Evolutionary conservation across 2,329 filamentous ascomycete genomes (phyloP).

Genomic region (Plectosphaerella cucumerina): DNA sequence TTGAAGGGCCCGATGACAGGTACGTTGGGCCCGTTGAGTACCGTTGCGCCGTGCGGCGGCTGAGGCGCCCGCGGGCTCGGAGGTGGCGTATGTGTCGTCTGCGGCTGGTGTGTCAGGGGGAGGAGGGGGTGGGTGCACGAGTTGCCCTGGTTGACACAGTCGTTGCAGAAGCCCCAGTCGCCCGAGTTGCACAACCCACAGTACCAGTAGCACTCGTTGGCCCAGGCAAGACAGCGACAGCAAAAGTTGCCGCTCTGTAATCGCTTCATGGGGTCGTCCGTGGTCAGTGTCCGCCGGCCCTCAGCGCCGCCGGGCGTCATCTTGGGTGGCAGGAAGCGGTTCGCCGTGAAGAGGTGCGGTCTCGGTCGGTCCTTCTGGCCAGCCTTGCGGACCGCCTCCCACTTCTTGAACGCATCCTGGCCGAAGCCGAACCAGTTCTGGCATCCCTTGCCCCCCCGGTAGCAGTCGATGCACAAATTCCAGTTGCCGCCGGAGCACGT

Average conservation of each 20-base stretch:
- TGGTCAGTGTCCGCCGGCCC: slow-evolving; percentile 54
- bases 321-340: slow-evolving; percentile 50
- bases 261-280: slow-evolving; percentile 62
- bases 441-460: slow-evolving; percentile 72
- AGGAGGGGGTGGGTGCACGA: slow-evolving; percentile 80
- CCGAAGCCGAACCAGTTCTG: slow-evolving; percentile 87
- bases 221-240: slow-evolving; percentile 65
- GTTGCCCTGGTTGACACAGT: slow-evolving; percentile 77
- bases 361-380: slow-evolving; percentile 34
- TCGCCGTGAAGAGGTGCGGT: slow-evolving; percentile 56
- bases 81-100: slow-evolving; percentile 28
- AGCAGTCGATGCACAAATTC: slow-evolving; percentile 79
- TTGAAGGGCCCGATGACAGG: slow-evolving; percentile 53
- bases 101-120: slow-evolving; percentile 62
- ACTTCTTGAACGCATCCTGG: slow-evolving; percentile 63
- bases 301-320: slow-evolving; percentile 47
- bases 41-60: slow-evolving; percentile 38
- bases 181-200: slow-evolving; percentile 85
- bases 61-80: slow-evolving; percentile 37
- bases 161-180: slow-evolving; percentile 91
- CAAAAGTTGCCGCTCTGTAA: slow-evolving; percentile 83
- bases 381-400: slow-evolving; percentile 49
- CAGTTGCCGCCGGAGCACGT: slow-evolving; percentile 67
- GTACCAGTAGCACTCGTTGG: slow-evolving; percentile 86
- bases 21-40: slow-evolving; percentile 42